Conservation (phyloP, 2,329 filamentous ascomycete genomes). For the Aureobasidium sp. region DNA sequence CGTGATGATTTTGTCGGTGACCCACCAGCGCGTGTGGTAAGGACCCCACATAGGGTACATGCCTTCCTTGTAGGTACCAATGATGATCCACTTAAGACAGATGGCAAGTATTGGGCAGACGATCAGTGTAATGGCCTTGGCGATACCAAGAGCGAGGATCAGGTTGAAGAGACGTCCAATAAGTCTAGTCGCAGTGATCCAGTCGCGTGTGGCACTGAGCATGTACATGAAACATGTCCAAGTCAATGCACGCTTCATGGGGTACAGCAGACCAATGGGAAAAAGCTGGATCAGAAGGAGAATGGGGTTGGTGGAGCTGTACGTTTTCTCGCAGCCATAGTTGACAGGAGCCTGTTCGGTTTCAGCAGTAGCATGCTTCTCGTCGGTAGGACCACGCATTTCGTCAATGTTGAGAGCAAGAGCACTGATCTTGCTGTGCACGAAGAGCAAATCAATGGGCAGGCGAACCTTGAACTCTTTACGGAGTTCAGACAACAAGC, state of each 20-base stretch:
- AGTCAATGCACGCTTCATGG: conserved; percentile 44
- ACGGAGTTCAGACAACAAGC: conserved; percentile 46
- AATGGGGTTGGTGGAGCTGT: conserved; percentile 45
- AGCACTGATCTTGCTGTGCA: conserved; percentile 38
- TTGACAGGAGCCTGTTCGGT: conserved; percentile 18
- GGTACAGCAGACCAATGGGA: conserved; percentile 45
- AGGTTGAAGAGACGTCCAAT: conserved; percentile 45
- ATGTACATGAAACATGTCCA: conserved; percentile 49
- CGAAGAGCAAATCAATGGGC: conserved; percentile 48
- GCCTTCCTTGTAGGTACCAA: conserved; percentile 48
- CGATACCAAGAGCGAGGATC: conserved; percentile 39
- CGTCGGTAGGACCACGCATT: conserved; percentile 13
- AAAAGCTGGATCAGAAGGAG: conserved; percentile 47
- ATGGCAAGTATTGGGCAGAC: conserved; percentile 45
- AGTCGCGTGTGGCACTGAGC: conserved; percentile 36
- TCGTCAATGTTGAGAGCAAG: conserved; percentile 36
- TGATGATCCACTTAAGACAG: conserved; percentile 47
- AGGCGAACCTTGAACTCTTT: conserved; percentile 43
- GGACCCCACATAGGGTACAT: conserved; percentile 54
- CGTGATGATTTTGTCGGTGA: conserved; percentile 48
- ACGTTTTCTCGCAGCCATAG: conserved; percentile 33
- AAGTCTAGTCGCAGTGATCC: conserved; percentile 35
- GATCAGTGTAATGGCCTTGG: conserved; percentile 35
- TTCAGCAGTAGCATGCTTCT: conserved; percentile 9
- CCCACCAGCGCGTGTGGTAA: conserved; percentile 55